Evolutionary conservation across 768 basidiomycete genomes (phyloP), one percentile per base, ranked within the genome.

Genomic region (Amanita jacksonii): DNA sequence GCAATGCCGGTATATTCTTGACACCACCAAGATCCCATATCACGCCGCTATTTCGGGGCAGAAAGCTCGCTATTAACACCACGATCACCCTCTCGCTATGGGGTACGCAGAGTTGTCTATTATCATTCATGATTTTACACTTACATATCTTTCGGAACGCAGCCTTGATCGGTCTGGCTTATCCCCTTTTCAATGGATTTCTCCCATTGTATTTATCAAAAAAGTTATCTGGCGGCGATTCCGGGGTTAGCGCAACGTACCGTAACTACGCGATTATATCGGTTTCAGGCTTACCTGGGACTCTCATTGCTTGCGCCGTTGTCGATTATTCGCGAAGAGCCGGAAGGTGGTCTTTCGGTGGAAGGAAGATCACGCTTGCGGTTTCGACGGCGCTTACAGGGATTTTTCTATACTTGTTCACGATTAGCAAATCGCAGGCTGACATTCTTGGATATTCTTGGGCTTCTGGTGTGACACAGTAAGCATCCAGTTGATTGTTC

Each of bases 151-250:
- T 31, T 1, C 32, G 52, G 5, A 52, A 34, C 16, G 5, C 9
- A 30, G 27, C 8, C 13, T 75, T 38, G 36, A 45, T 45, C 27
- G 76, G 75, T 6, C 64, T 76, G 1, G 74, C 72, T 5, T 77
- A 72, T 50, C 76, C 76, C 4, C 60, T 77, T 2, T 75, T 69
- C 60, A 74, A 64, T 44, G 55, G 62, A 3, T 78, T 76, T 58
- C 61, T 78, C 18, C 69, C 76, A 3, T 56, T 72, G 1, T 74
- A 73, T 49, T 66, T 75, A 16, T 57, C 54, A 24, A 56, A 61
- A 12, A 65, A 61, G 23, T 56, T 63, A 43, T 50, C 62, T 0
- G 51, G 54, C 7, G 49, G 54, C 7, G 49, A 51, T 8, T 10
- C 57, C 4, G 43, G 56, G 8, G 50, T 64, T 0, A 47, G 51